Conservation (phyloP, 768 basidiomycete species). For the Hydnum rufescens region DNA sequence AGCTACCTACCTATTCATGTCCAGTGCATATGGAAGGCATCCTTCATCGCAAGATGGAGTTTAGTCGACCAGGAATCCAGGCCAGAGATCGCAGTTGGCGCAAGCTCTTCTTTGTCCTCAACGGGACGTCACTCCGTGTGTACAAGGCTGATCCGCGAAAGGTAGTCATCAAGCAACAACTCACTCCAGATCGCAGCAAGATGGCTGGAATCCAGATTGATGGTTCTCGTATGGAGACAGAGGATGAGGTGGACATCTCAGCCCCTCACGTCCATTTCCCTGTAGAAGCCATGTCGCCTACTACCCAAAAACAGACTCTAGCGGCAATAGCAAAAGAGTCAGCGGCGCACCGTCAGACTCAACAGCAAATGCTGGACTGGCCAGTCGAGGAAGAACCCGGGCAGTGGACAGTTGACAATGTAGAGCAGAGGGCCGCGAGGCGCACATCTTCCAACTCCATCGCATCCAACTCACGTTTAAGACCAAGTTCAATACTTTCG, state of each 20-base stretch:
- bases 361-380: neutral
- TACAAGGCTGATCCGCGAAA: slow-evolving; percentile 25
- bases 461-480: too few relatives aligned
- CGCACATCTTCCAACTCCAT: too few relatives aligned
- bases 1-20: slow-evolving; percentile 67
- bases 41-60: slow-evolving; percentile 89
- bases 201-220: neutral
- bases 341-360: neutral
- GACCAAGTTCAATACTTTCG: too few relatives aligned
- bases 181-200: neutral
- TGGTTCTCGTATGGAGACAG: slow-evolving; percentile 5
- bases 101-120: slow-evolving; percentile 66
- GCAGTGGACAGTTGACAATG: neutral
- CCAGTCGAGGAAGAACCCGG: neutral
- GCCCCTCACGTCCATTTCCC: slow-evolving; percentile 19
- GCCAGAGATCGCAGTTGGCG: slow-evolving; percentile 87
- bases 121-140: slow-evolving; percentile 76
- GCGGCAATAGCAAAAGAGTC: neutral
- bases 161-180: neutral
- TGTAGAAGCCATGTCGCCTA: slow-evolving; percentile 10
- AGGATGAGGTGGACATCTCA: slow-evolving; percentile 15
- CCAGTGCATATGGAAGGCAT: slow-evolving; percentile 57
- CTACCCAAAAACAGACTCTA: neutral
- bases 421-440: neutral
- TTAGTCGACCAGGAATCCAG: slow-evolving; percentile 63